A percentile compares a stretch with the other conserved stretches of the same genome.
Evolutionary conservation across 768 basidiomycete species (phyloP).

Genomic region (Boletus eberwhitei): DNA sequence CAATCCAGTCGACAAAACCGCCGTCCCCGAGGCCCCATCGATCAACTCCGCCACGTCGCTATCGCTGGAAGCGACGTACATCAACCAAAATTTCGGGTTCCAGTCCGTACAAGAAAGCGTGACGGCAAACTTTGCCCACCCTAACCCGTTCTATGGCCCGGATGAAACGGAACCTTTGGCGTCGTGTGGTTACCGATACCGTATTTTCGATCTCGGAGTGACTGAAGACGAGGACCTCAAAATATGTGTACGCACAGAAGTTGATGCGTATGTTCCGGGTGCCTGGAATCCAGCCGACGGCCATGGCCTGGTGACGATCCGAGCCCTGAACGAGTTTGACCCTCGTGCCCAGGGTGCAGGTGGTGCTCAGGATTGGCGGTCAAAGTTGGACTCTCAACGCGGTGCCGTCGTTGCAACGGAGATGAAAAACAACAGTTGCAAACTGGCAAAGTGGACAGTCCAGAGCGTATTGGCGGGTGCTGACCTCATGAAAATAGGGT

Average conservation of each 20-base stretch:
- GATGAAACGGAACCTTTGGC: slow-evolving; percentile 95
- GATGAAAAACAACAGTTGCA: slow-evolving; percentile 99
- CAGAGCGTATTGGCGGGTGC: slow-evolving; percentile 94
- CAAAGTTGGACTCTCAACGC: slow-evolving; percentile 93
- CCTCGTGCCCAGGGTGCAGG: slow-evolving; percentile 85
- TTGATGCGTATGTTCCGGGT: slow-evolving; percentile 78
- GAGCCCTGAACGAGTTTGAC: slow-evolving; percentile 97
- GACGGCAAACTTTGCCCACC: slow-evolving; percentile 71
- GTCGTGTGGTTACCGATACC: slow-evolving; percentile 94
- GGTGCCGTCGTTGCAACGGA: slow-evolving; percentile 98
- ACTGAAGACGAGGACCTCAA: slow-evolving; percentile 89
- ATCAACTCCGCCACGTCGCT: slow-evolving; percentile 94
- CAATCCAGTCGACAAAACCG: slow-evolving; percentile 64
- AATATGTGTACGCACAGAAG: slow-evolving; percentile 93
- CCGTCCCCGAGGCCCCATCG: slow-evolving; percentile 65
- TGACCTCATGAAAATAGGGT: slow-evolving; percentile 97
- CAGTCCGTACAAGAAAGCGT: slow-evolving; percentile 82
- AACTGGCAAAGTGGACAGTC: slow-evolving; percentile 96
- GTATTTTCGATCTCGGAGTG: slow-evolving; percentile 89
- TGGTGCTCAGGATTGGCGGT: slow-evolving; percentile 97
- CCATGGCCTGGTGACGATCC: slow-evolving; percentile 83
- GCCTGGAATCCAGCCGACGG: slow-evolving; percentile 62
- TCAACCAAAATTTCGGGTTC: slow-evolving; percentile 98
- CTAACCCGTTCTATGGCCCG: slow-evolving; percentile 94
- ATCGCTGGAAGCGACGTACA: slow-evolving; percentile 95